Evolutionary conservation across 306 rosid genomes (phyloP).

Genomic region (Cucumis hystrix): DNA sequence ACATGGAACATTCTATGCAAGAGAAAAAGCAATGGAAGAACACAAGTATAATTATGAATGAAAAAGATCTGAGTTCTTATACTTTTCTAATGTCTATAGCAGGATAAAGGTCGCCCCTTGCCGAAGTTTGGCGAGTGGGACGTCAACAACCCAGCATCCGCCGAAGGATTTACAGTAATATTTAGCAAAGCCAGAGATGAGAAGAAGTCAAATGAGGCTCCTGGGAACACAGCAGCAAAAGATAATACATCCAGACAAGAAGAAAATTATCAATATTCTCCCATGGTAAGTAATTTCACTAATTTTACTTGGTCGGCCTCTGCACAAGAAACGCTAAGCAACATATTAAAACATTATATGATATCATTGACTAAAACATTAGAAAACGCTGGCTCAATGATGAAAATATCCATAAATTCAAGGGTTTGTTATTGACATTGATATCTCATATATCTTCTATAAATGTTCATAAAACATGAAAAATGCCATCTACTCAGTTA

Average conservation of each 20-base stretch:
- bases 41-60: background rate
- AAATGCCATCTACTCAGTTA: too few species aligned
- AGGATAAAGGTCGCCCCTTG: conserved; percentile 26
- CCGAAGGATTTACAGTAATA: conserved; percentile 33
- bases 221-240: background rate
- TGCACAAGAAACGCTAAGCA: too few species aligned
- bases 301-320: background rate
- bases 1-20: background rate
- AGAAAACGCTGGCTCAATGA: too few species aligned
- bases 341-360: too few species aligned
- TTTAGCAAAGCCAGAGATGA: conserved; percentile 36
- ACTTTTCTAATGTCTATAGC: conserved; percentile 9
- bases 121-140: conserved; percentile 42
- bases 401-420: too few species aligned
- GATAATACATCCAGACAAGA: conserved; percentile 6
- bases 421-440: too few species aligned
- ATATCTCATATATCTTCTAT: too few species aligned
- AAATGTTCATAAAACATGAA: too few species aligned
- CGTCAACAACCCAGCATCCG: conserved; percentile 30
- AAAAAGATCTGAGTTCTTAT: background rate
- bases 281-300: conserved; percentile 6
- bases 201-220: conserved; percentile 17
- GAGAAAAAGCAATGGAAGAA: background rate
- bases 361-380: background rate
- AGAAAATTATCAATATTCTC: background rate